Base-by-base conservation (phyloP, 176 grass and related monocot species). In the Stipa capillata region DNA sequence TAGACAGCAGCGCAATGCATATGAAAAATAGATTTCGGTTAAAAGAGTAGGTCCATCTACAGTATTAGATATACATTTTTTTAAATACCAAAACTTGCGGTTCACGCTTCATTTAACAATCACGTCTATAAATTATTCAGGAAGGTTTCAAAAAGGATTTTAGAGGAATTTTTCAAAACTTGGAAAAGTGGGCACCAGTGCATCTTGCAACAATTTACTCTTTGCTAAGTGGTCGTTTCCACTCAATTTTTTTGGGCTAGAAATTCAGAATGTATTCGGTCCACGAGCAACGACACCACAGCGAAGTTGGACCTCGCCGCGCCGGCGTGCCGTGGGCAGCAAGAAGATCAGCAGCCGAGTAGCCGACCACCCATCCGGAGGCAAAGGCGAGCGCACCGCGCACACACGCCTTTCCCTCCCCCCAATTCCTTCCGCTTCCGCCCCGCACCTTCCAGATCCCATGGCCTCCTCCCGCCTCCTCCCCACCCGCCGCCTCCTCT, bases 391-490 rank as follows among this genome's bases (percentile, higher is more conserved):
- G 67, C 67, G 67, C 67, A 70, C 67, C 67, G 67, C 42, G 67
- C 67, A 3, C 67, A 70, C 43, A 31, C 23, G 48, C 57, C 47
- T 59, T 25, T 52, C 33, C 25, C 60, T 20, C 50, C 31, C 31
- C 78, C 72, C 71, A 18, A 43, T 51, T 76, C 55, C 17, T 33
- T 21, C 60, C 36, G 56, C 17, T 33, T 21, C 60, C 36, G 56
- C 39, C 14, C 33, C 69, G 43, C 64, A 23, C 40, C 40, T 61
- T 43, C 78, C 88, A 85, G 84, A 82, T 82, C 76, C 87, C 83
- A 87, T 86, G 83, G 82, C 88, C n/a, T 76, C 80, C 71, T 86
- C 88, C 55, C 88, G 84, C 45, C 77, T 82, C 69, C 78, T 78
- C 56, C 56, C 83, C 64, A 73, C 59, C 54, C 83, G 82, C 83